Percentiles rank a stretch among this genome's conserved stretches.
Evolutionary conservation across 305 asterid species (phyloP).

Genomic region (Solanum hybrid): DNA sequence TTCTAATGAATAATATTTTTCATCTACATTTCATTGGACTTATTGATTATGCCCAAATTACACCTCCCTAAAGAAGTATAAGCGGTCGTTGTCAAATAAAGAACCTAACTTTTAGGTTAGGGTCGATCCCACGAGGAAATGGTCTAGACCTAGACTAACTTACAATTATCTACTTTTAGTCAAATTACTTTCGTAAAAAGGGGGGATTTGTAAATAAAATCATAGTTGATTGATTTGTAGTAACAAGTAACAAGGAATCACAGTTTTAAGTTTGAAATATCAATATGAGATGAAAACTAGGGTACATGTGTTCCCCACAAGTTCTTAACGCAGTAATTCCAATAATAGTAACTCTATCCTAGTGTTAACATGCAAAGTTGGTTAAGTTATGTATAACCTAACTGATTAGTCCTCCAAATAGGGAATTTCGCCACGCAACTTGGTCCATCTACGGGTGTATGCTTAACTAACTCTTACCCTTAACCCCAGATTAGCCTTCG

Average conservation of each 20-base stretch:
- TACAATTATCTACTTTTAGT: too few species aligned
- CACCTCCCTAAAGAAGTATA: neutral
- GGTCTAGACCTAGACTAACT: neutral
- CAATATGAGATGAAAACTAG: neutral
- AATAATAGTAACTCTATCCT: neutral
- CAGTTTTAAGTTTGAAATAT: too few species aligned
- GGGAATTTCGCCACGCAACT: neutral
- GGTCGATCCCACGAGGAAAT: neutral
- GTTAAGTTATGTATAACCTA: neutral
- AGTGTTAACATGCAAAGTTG: neutral
- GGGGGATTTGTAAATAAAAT: neutral
- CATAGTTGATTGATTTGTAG: neutral
- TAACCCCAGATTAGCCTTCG: too few species aligned
- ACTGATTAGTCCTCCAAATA: neutral
- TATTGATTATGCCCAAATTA: neutral
- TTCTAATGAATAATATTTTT: too few species aligned
- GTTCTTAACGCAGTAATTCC: neutral
- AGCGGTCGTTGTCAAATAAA: neutral
- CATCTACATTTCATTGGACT: neutral
- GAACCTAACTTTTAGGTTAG: neutral
- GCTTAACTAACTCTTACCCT: neutral
- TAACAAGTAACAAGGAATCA: neutral
- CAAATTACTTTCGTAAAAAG: neutral
- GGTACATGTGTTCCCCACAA: neutral
- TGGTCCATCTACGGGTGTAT: neutral